These are phyloP conservation scores for Tylopilus subfusipes DNA, from an alignment of 768 basidiomycete species.

Conservation along the genomic window DNA sequence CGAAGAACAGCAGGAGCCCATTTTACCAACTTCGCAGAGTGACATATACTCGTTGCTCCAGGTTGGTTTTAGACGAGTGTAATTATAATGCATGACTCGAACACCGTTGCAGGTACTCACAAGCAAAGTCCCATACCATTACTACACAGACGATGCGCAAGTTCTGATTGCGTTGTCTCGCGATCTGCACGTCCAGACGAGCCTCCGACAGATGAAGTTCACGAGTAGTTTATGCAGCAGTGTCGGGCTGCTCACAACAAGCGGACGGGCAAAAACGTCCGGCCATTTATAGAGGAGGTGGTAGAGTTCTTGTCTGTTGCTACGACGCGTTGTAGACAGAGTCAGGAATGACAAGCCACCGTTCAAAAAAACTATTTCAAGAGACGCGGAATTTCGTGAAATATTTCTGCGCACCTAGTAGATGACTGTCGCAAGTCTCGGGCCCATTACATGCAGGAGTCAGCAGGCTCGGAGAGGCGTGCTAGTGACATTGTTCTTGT, in stretches of 20 bases:
- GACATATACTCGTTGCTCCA: conserved; percentile 43
- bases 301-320: conserved; percentile 17
- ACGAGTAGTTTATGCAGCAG: conserved; percentile 21
- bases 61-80: conserved; percentile 14
- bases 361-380: neutral
- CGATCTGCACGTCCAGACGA: conserved; percentile 7
- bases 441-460: too few relatives aligned
- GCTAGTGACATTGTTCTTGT: conserved; percentile 1
- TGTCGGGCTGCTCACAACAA: conserved; percentile 27
- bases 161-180: conserved; percentile 20
- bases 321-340: neutral
- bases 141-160: conserved; percentile 23
- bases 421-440: too few relatives aligned
- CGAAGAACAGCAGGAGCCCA: conserved; percentile 24
- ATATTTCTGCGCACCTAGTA: neutral
- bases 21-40: conserved; percentile 21
- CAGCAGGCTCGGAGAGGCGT: neutral
- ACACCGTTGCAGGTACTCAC: conserved; percentile 25
- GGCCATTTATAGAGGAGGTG: conserved; percentile 17
- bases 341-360: neutral
- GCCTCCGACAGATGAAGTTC: neutral
- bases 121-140: conserved; percentile 21
- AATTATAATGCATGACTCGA: neutral
- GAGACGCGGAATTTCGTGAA: neutral
- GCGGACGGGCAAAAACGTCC: neutral